A percentile compares a stretch with the other conserved stretches of the same genome.
Conservation (phyloP, 2,329 filamentous ascomycete species). For the Hymenoscyphus scutula region DNA sequence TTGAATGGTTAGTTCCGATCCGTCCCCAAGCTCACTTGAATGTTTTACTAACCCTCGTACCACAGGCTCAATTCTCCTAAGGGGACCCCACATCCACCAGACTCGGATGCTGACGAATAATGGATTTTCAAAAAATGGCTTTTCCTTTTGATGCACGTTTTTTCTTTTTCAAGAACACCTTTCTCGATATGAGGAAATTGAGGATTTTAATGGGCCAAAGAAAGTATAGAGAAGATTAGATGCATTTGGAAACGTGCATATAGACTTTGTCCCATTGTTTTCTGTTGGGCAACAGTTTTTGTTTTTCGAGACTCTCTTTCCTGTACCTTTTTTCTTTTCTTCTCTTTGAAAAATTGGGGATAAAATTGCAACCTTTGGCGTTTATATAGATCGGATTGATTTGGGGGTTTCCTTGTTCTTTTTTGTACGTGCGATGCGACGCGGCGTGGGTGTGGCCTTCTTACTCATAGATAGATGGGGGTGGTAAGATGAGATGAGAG, state of each 20-base stretch:
- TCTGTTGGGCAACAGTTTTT: too few relatives aligned
- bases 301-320: too few relatives aligned
- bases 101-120: slow-evolving; percentile 36
- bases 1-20: slow-evolving; percentile 55
- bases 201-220: slow-evolving; percentile 3
- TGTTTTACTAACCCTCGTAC: slow-evolving; percentile 10
- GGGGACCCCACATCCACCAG: slow-evolving; percentile 35
- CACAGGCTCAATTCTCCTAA: slow-evolving; percentile 36
- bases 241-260: slow-evolving; percentile 5
- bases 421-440: too few relatives aligned
- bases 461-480: too few relatives aligned
- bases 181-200: background rate
- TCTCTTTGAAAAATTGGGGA: too few relatives aligned
- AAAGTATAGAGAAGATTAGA: slow-evolving; percentile 1
- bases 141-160: background rate
- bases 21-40: slow-evolving; percentile 55
- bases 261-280: background rate
- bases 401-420: too few relatives aligned
- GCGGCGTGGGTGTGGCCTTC: too few relatives aligned
- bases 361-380: too few relatives aligned
- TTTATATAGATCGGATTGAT: too few relatives aligned
- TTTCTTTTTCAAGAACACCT: background rate
- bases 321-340: too few relatives aligned
- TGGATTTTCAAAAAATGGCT: background rate
- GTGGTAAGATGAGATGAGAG: too few relatives aligned